A percentile compares a stretch with the other conserved stretches of the same genome.
phyloP scores from a whole-genome alignment of 306 rosid species.

The Prunus armeniaca region DNA sequence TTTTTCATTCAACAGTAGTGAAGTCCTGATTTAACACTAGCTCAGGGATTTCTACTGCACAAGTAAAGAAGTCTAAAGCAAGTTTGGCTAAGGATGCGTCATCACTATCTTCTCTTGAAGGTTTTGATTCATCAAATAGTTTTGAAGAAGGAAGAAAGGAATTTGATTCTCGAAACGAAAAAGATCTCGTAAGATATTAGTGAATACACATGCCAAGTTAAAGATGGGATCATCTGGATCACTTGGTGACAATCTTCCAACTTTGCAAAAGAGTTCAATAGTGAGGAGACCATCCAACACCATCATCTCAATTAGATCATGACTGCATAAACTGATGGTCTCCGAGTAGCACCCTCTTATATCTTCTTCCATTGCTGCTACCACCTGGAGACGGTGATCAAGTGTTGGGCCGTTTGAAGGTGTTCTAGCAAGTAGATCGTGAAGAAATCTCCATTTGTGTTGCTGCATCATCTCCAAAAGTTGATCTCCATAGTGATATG shows the following conservation, averaged over 20 bases:
- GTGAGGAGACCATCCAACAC: slow-evolving; percentile 65
- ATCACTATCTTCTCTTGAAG: not conserved
- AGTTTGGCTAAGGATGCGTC: slow-evolving; percentile 15
- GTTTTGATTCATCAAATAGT: slow-evolving; percentile 19
- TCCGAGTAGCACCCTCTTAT: slow-evolving; percentile 56
- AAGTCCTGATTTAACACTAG: slow-evolving; percentile 8
- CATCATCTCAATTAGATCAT: slow-evolving; percentile 43
- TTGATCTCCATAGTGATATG: slow-evolving; percentile 39
- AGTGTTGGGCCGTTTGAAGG: not conserved
- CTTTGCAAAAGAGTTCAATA: slow-evolving; percentile 43
- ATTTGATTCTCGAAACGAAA: slow-evolving; percentile 64
- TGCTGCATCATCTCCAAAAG: slow-evolving; percentile 47
- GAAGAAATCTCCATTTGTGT: slow-evolving; percentile 48
- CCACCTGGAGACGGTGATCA: slow-evolving; percentile 2
- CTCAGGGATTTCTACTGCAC: slow-evolving; percentile 27
- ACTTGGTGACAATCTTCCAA: not conserved
- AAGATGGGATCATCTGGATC: slow-evolving; percentile 40
- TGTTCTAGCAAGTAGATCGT: slow-evolving; percentile 33
- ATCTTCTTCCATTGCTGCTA: slow-evolving; percentile 20
- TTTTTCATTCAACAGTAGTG: not conserved
- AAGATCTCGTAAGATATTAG: slow-evolving; percentile 37
- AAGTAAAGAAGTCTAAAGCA: slow-evolving; percentile 46
- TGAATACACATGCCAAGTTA: slow-evolving; percentile 35
- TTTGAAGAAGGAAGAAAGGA: slow-evolving; percentile 50
- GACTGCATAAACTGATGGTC: not conserved